Evolutionary conservation across 352 stramenopile genomes (phyloP).

Genomic region (Phytopythium cucurbitacearum): DNA sequence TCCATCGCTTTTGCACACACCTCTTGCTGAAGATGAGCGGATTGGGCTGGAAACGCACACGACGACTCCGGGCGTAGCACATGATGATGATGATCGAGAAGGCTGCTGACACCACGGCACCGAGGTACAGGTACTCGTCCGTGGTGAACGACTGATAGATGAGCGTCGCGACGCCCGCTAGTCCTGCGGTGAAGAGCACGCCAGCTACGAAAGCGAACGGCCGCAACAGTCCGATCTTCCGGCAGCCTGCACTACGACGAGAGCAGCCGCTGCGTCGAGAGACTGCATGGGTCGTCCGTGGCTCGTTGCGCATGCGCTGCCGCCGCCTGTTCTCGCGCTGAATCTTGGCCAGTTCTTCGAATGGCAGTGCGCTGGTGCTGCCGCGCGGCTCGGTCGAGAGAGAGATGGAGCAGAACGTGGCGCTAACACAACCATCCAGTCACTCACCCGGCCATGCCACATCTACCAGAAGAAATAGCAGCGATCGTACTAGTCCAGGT

Average conservation of each 20-base stretch:
- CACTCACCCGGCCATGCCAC: too few relatives aligned
- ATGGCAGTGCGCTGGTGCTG: constrained; percentile 20
- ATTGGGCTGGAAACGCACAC: constrained; percentile 69
- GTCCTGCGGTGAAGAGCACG: constrained; percentile 30
- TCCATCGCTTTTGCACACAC: constrained; percentile 6
- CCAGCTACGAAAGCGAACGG: constrained; percentile 28
- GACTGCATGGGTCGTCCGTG: too few relatives aligned
- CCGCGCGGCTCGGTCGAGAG: constrained; percentile 41
- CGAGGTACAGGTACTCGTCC: constrained; percentile 68
- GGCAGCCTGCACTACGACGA: neutral
- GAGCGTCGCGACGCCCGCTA: constrained; percentile 32
- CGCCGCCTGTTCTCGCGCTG: constrained; percentile 6
- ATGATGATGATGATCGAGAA: constrained; percentile 78
- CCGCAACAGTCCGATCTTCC: constrained; percentile 5
- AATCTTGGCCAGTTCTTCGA: constrained; percentile 32
- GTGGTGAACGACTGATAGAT: constrained; percentile 28
- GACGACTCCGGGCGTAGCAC: constrained; percentile 53
- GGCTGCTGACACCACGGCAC: constrained; percentile 55
- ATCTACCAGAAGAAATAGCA: too few relatives aligned
- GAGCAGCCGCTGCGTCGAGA: neutral
- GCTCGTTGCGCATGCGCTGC: constrained; percentile 3
- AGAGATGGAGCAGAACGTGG: constrained; percentile 61
- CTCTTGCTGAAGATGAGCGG: constrained; percentile 86
- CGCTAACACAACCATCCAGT: constrained; percentile 10
- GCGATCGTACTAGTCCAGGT: too few relatives aligned